Percentiles rank a stretch among this genome's conserved stretches.
phyloP scores from a whole-genome alignment of 75 land plant species.

The Picea sitchensis region DNA sequence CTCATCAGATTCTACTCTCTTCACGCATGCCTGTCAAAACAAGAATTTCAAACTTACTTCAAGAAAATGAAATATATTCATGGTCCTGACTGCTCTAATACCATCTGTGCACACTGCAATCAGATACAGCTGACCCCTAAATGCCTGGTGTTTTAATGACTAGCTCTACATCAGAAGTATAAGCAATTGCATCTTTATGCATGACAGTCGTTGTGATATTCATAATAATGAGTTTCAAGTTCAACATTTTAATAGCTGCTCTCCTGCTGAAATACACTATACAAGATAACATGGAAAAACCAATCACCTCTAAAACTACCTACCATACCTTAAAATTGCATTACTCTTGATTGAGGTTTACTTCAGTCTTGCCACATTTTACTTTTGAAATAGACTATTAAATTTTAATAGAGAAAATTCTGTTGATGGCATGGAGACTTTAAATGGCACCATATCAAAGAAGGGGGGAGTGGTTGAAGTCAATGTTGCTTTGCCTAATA shows the following conservation, averaged over 20 bases:
- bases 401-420: no score
- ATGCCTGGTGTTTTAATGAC: background rate
- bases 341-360: background rate
- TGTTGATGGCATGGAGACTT: background rate
- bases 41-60: background rate
- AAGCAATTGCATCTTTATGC: background rate
- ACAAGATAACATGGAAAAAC: no score
- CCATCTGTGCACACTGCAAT: background rate
- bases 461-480: background rate
- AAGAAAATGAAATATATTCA: background rate
- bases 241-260: no score
- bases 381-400: background rate
- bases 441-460: background rate
- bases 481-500: background rate
- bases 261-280: no score
- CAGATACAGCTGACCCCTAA: background rate
- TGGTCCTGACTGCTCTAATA: background rate
- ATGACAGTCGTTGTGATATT: background rate
- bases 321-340: background rate
- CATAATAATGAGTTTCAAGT: background rate
- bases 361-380: background rate
- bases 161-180: background rate
- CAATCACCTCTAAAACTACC: background rate
- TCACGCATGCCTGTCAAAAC: constrained; percentile 35
- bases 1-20: constrained; percentile 39